A percentile compares a stretch with the other conserved stretches of the same genome.
phyloP scores from a whole-genome alignment of 2,329 filamentous ascomycete genomes.

The Elsinoe batatas region DNA sequence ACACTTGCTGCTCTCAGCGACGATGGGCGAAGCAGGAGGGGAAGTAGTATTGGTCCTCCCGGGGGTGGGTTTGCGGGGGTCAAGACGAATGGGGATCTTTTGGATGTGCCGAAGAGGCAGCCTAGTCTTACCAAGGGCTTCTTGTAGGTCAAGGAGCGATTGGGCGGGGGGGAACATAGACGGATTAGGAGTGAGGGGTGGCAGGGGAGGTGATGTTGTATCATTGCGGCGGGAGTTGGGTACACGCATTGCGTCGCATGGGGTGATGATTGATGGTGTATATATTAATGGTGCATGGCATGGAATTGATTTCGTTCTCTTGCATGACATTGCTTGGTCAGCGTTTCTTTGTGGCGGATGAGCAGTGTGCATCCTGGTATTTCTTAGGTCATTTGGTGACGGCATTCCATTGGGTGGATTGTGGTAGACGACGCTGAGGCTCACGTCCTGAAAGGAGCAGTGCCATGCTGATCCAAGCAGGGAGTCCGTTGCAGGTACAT shows the following conservation, averaged over 20 bases:
- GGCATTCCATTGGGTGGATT: too few relatives aligned
- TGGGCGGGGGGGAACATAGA: slow-evolving; percentile 23
- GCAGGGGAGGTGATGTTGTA: slow-evolving; percentile 7
- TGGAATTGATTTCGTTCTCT: slow-evolving; percentile 1
- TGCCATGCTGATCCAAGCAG: too few relatives aligned
- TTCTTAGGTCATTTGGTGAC: too few relatives aligned
- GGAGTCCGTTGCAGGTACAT: too few relatives aligned
- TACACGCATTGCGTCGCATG: neutral
- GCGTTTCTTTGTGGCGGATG: neutral
- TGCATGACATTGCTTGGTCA: neutral
- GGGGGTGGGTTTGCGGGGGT: slow-evolving; percentile 23
- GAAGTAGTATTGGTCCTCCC: slow-evolving; percentile 33
- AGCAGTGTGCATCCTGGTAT: too few relatives aligned
- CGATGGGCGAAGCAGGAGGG: slow-evolving; percentile 34
- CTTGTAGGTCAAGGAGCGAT: slow-evolving; percentile 31
- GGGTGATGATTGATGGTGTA: slow-evolving; percentile 9
- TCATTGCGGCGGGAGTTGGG: neutral
- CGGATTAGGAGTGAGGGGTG: slow-evolving; percentile 8
- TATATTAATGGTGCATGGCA: slow-evolving; percentile 14
- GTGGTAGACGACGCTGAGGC: too few relatives aligned
- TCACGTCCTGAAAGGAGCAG: too few relatives aligned
- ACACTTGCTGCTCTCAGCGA: slow-evolving; percentile 34
- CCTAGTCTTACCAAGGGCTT: slow-evolving; percentile 41
- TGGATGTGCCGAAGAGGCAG: slow-evolving; percentile 31
- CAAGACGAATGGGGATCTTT: slow-evolving; percentile 21